Evolutionary conservation across 345 rosid genomes (phyloP).

Genomic region (Psidium guajava): DNA sequence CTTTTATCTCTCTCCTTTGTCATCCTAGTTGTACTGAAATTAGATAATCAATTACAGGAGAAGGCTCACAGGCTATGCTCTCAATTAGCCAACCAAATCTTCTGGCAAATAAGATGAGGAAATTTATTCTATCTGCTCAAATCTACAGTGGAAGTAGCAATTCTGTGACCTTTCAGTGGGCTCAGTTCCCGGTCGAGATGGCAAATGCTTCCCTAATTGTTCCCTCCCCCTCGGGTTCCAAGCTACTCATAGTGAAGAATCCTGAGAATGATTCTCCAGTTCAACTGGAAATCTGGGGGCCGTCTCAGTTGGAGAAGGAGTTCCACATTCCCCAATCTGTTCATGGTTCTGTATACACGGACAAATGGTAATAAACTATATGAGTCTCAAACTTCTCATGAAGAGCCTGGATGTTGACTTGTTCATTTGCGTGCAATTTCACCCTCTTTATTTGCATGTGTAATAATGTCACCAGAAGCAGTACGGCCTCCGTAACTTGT

Average conservation of each 20-base stretch:
- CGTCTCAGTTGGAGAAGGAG: slow-evolving; percentile 73
- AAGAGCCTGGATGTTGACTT: neutral
- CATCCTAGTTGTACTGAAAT: neutral
- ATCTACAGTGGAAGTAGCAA: slow-evolving; percentile 29
- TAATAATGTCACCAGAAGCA: neutral
- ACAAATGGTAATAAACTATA: slow-evolving; percentile 57
- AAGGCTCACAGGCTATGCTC: slow-evolving; percentile 61
- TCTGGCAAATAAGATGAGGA: slow-evolving; percentile 62
- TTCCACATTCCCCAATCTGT: slow-evolving; percentile 61
- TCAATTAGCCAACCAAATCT: slow-evolving; percentile 72
- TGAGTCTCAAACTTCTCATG: neutral
- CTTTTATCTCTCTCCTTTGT: neutral
- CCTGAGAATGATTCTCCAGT: slow-evolving; percentile 75
- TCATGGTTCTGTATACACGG: slow-evolving; percentile 76
- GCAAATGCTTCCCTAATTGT: slow-evolving; percentile 48
- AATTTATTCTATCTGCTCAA: slow-evolving; percentile 42
- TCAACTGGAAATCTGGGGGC: slow-evolving; percentile 74
- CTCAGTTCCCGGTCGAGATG: slow-evolving; percentile 86
- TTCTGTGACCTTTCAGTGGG: slow-evolving; percentile 52
- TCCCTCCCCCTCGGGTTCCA: slow-evolving; percentile 88
- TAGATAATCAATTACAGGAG: slow-evolving; percentile 19
- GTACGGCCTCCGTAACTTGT: neutral
- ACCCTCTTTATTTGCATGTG: neutral
- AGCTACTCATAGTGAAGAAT: slow-evolving; percentile 67
- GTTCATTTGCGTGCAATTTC: neutral